Evolutionary conservation across 202 grass and related monocot genomes (phyloP), one percentile per base, ranked within the genome.

Genomic region (Eragrostis tef): DNA sequence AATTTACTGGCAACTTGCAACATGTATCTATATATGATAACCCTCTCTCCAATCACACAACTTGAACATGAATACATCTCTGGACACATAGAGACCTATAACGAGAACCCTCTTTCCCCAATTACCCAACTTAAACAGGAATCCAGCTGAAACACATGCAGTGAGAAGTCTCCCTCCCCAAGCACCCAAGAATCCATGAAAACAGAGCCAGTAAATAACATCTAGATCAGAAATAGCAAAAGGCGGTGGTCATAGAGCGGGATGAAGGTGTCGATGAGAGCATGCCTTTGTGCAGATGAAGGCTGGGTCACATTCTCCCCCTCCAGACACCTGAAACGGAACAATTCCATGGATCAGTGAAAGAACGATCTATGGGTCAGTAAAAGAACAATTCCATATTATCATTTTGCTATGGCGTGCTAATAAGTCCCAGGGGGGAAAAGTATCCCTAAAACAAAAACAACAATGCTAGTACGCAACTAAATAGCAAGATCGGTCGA

Each of bases 231-330:
- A 46, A 2, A 46, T 46, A 11, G 44, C 9, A 46, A 11, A 46
- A 10, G 43, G 43, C 10, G 6, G 43, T 45, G 43, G 44, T 46
- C 44, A 46, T 46, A 46, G 10, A 12, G 44, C 11, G 44, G 44
- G 43, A 9, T 10, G 43, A 45, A 45, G 43, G 44, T 46, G 44
- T 11, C 44, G 43, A 11, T 11, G 9, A 11, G 43, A 45, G 9
- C 43, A 45, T 45, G 10, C 16, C 9, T 78, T 29, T 78, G 75
- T 64, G 24, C 59, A 63, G 74, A 77, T 5, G 58, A 22, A 48
- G 41, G 24, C 57, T 47, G n/a, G 11, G 12, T 7, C 42, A 29
- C 7, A 36, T 22, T 7, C 11, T 85, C 41, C 11, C 26, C 42
- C 14, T 64, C 29, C 61, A 34, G 43, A 45, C 9, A 10, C 43